A percentile compares a stretch with the other conserved stretches of the same genome.
Conservation (phyloP, 176 grass and related monocot genomes). For the Juncus inflexus region DNA sequence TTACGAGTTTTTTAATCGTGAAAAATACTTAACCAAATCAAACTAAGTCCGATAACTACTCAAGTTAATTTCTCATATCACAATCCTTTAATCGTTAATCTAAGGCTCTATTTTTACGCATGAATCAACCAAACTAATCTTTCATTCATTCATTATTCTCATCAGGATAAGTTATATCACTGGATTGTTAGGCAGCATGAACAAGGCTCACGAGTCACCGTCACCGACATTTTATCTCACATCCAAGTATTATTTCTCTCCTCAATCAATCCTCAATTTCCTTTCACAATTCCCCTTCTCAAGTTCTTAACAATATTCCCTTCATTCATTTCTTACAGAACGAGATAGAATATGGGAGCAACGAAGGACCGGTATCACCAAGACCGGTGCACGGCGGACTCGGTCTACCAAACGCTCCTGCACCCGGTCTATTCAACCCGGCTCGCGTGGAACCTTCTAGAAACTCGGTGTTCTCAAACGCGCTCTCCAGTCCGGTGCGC, state of each 20-base stretch:
- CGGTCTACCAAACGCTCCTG: constrained; percentile 29
- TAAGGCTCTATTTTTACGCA: neutral
- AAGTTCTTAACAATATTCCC: constrained; percentile 18
- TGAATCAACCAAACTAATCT: constrained; percentile 20
- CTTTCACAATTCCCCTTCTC: constrained; percentile 20
- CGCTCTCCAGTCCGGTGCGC: constrained; percentile 54
- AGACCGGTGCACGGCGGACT: constrained; percentile 38
- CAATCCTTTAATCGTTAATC: too few species aligned
- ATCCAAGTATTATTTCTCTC: constrained; percentile 48
- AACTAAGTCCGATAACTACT: too few species aligned
- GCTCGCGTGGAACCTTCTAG: constrained; percentile 61
- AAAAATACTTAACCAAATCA: too few species aligned
- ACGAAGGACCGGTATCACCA: constrained; percentile 55
- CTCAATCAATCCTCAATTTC: neutral
- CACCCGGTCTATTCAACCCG: constrained; percentile 25
- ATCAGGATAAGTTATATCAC: constrained; percentile 81
- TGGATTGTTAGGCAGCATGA: constrained; percentile 85
- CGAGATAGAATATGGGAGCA: constrained; percentile 74
- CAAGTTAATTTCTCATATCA: too few species aligned
- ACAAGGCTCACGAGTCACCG: constrained; percentile 51
- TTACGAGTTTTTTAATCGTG: too few species aligned
- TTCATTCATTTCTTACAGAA: constrained; percentile 41
- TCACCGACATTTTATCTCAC: constrained; percentile 72
- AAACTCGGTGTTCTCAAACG: constrained; percentile 68
- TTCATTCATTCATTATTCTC: constrained; percentile 5